Evolutionary conservation across 768 basidiomycete genomes (phyloP).

Genomic region (Calocera viscosa): DNA sequence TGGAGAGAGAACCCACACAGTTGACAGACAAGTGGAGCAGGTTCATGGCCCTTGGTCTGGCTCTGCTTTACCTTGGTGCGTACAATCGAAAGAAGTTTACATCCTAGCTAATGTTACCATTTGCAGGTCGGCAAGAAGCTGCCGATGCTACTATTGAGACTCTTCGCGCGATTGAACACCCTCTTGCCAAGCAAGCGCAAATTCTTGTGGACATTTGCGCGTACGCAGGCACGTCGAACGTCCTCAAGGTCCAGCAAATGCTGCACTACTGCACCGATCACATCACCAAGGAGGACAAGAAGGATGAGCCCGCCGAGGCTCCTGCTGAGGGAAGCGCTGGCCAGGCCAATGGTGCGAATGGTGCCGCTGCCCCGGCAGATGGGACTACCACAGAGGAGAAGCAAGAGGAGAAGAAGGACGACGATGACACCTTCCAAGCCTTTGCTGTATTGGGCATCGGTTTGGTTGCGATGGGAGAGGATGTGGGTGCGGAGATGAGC

Average conservation of each 20-base stretch:
- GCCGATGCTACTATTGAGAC: conserved; percentile 91
- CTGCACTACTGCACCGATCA: conserved; percentile 92
- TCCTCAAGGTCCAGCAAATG: conserved; percentile 82
- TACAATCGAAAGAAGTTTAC: conserved; percentile 3
- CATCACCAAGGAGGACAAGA: conserved; percentile 35
- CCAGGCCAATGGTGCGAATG: conserved; percentile 30
- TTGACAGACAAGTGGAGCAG: conserved; percentile 89
- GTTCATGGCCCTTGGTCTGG: conserved; percentile 81
- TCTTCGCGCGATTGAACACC: conserved; percentile 84
- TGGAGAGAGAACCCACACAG: conserved; percentile 56
- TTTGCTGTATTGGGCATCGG: conserved; percentile 91
- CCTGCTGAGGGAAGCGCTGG: conserved; percentile 13
- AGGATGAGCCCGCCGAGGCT: conserved; percentile 14
- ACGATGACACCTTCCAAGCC: conserved; percentile 73
- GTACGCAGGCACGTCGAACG: conserved; percentile 90
- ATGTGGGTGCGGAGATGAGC: conserved; percentile 96
- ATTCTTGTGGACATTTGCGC: conserved; percentile 89
- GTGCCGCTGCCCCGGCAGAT: conserved; percentile 17
- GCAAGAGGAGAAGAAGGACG: conserved; percentile 20
- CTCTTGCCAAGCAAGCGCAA: conserved; percentile 78
- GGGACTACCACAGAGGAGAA: conserved; percentile 17
- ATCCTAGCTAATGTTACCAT: background rate
- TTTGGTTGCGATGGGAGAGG: conserved; percentile 94
- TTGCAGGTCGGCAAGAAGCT: conserved; percentile 72
- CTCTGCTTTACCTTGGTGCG: conserved; percentile 79